Percentiles rank a stretch among this genome's conserved stretches.
These are phyloP conservation scores for Cercospora berteroae DNA, from an alignment of 2,329 filamentous ascomycete species.

Conservation along the genomic window DNA sequence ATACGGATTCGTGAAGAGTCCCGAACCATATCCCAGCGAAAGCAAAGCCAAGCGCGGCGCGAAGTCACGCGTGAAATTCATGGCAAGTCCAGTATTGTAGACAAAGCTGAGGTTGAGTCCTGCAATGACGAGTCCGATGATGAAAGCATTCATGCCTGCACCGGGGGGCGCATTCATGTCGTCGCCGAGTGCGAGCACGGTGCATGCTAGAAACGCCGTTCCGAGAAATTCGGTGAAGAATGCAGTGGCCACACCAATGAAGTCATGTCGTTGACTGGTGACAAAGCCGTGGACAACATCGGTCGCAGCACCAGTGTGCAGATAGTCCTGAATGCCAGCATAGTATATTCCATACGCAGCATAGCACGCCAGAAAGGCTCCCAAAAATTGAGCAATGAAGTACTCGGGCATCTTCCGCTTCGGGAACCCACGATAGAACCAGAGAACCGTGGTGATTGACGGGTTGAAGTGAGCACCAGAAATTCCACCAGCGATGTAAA, in stretches of 20 bases:
- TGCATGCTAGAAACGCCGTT: constrained; percentile 43
- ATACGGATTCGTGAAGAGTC: constrained; percentile 43
- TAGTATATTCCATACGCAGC: constrained; percentile 48
- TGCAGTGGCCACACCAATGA: constrained; percentile 46
- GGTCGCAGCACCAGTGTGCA: constrained; percentile 23
- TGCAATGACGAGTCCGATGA: constrained; percentile 47
- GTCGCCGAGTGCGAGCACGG: constrained; percentile 42
- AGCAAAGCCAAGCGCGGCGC: constrained; percentile 50
- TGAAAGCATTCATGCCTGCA: constrained; percentile 53
- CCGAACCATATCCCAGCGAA: constrained; percentile 45
- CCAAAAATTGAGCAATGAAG: constrained; percentile 53
- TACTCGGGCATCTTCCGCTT: constrained; percentile 53
- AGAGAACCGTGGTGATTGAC: constrained; percentile 44
- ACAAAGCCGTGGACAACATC: constrained; percentile 46
- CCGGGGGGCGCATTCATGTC: constrained; percentile 40
- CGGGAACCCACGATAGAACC: constrained; percentile 53
- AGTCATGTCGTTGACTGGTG: constrained; percentile 44
- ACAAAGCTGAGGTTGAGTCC: constrained; percentile 43
- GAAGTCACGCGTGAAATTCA: constrained; percentile 53
- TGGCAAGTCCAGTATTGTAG: constrained; percentile 49
- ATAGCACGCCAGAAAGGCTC: constrained; percentile 51
- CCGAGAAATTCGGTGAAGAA: constrained; percentile 53
- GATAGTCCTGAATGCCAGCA: constrained; percentile 38
- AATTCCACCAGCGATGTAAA: constrained; percentile 46
- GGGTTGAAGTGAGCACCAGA: constrained; percentile 53